These are phyloP conservation scores for Ceratobasidium sp. DNA, from an alignment of 1,284 basidiomycete genomes.

Conservation along the genomic window DNA sequence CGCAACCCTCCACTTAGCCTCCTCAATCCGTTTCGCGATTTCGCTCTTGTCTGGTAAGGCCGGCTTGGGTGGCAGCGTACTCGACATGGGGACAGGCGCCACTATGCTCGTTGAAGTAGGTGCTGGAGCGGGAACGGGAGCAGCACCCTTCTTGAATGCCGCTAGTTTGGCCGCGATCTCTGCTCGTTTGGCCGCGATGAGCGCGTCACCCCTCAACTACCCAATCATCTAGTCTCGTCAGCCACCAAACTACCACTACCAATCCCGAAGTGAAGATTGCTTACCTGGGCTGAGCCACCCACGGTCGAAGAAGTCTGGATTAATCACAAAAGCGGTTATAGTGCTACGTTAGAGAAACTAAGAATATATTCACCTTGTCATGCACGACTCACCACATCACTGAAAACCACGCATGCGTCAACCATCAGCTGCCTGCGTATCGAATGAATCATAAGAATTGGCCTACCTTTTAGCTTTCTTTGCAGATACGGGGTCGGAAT, in stretches of 20 bases:
- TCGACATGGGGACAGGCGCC: conserved; percentile 53
- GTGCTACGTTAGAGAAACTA: conserved; percentile 69
- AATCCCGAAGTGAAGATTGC: too few relatives aligned
- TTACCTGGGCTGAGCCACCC: conserved; percentile 55
- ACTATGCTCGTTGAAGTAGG: conserved; percentile 50
- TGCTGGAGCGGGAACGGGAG: conserved; percentile 56
- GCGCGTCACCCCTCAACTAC: conserved; percentile 67
- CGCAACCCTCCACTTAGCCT: conserved; percentile 82
- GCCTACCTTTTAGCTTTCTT: conserved; percentile 48
- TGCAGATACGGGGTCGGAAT: conserved; percentile 25
- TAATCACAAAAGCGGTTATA: conserved; percentile 73
- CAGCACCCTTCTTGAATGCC: conserved; percentile 71
- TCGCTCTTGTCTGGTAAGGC: conserved; percentile 57
- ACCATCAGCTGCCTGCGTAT: conserved; percentile 49
- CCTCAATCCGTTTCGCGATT: conserved; percentile 76
- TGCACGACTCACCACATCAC: conserved; percentile 51
- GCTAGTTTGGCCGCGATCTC: conserved; percentile 89
- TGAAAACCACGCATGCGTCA: conserved; percentile 48
- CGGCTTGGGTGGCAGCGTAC: conserved; percentile 65
- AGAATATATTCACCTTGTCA: conserved; percentile 80
- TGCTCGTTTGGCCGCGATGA: conserved; percentile 84
- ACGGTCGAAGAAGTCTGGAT: conserved; percentile 70
- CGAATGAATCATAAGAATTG: neutral
- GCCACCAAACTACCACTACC: too few relatives aligned
- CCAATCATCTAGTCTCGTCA: too few relatives aligned